phyloP scores from a whole-genome alignment of 345 rosid species.

The Brassica nigra region DNA sequence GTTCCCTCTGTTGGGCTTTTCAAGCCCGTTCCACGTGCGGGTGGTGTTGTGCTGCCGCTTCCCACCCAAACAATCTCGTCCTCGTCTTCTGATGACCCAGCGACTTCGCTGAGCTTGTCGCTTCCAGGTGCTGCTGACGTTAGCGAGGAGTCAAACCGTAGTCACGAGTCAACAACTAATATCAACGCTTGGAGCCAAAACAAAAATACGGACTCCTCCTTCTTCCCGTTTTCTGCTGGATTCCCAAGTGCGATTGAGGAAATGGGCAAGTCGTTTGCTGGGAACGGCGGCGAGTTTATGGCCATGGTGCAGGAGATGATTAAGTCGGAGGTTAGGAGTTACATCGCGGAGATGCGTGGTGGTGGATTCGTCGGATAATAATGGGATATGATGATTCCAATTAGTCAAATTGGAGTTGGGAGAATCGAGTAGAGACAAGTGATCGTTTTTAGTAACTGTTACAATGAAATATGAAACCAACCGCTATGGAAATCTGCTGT shows the following conservation, averaged over 20 bases:
- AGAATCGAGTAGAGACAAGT: slow-evolving; percentile 47
- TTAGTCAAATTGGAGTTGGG: slow-evolving; percentile 57
- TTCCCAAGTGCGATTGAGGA: slow-evolving; percentile 14
- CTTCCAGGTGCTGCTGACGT: slow-evolving; percentile 60
- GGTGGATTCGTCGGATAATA: slow-evolving; percentile 46
- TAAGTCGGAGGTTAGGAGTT: slow-evolving; percentile 73
- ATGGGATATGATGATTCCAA: slow-evolving; percentile 30
- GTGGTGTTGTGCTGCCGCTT: slow-evolving; percentile 45
- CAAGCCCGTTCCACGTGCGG: slow-evolving; percentile 58
- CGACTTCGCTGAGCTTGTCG: slow-evolving; percentile 65
- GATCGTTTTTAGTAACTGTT: background rate
- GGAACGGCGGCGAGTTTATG: slow-evolving; percentile 55
- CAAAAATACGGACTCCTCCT: slow-evolving; percentile 6
- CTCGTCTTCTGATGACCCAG: slow-evolving; percentile 56
- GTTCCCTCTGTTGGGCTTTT: slow-evolving; percentile 44
- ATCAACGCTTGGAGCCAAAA: background rate
- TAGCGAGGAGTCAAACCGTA: slow-evolving; percentile 49
- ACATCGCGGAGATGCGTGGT: slow-evolving; percentile 57
- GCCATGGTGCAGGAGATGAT: slow-evolving; percentile 86
- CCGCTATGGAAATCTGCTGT: no score
- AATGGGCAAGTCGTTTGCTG: slow-evolving; percentile 18
- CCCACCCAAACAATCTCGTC: slow-evolving; percentile 35
- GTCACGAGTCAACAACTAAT: slow-evolving; percentile 39
- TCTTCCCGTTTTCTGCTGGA: slow-evolving; percentile 19
- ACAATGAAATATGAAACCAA: no score